Conservation (phyloP, 2,329 filamentous ascomycete genomes). For the Claviceps paspali region DNA sequence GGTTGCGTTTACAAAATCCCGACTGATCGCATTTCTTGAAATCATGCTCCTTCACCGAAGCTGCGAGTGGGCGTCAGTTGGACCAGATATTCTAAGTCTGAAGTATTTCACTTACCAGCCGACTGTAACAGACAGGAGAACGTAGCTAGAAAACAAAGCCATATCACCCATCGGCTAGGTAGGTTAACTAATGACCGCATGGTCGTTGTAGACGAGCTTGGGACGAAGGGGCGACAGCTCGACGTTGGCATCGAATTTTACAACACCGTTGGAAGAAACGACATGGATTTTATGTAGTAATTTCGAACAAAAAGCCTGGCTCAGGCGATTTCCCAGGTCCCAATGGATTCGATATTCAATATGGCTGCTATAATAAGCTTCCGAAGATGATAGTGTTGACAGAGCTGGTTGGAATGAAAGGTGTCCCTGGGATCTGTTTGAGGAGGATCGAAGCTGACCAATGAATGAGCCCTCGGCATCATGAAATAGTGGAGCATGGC, state of each 20-base stretch:
- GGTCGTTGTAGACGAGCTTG: conserved; percentile 11
- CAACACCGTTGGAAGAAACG: background rate
- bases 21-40: conserved; percentile 96
- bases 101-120: conserved; percentile 37
- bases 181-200: conserved; percentile 36
- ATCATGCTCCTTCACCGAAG: conserved; percentile 81
- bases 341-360: background rate
- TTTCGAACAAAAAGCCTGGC: conserved; percentile 1
- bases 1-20: conserved; percentile 93
- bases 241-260: background rate
- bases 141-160: conserved; percentile 42
- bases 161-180: conserved; percentile 49
- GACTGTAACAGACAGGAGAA: conserved; percentile 47
- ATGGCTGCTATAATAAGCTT: background rate
- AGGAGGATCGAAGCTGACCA: conserved; percentile 3
- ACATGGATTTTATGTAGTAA: conserved; percentile 1
- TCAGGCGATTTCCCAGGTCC: conserved; percentile 1
- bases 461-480: background rate
- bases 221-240: conserved; percentile 1
- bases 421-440: conserved; percentile 4
- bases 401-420: conserved; percentile 1
- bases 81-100: background rate
- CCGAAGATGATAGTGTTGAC: background rate
- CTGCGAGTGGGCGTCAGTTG: conserved; percentile 25
- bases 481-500: conserved; percentile 3